phyloP scores from a whole-genome alignment of 2,329 filamentous ascomycete genomes.

The Neurospora crassa region DNA sequence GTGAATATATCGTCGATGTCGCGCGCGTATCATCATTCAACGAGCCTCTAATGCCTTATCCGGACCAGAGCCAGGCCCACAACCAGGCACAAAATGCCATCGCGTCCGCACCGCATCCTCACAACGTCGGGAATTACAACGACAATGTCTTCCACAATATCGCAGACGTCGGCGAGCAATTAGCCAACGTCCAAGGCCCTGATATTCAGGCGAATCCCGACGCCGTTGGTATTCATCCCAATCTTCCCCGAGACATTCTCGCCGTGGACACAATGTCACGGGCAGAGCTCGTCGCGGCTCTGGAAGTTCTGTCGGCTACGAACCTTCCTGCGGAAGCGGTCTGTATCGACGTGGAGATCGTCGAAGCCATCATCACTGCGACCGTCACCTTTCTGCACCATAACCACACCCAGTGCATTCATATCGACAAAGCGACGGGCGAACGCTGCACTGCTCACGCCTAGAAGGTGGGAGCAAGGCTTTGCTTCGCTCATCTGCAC shows the following conservation, averaged over 20 bases:
- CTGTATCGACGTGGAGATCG: not conserved
- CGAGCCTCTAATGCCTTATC: not conserved
- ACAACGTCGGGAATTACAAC: not conserved
- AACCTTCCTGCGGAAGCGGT: not conserved
- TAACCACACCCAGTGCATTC: not conserved
- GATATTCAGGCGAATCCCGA: too few relatives aligned
- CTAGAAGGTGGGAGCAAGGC: not conserved
- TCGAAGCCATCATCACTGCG: not conserved
- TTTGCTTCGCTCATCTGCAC: not conserved
- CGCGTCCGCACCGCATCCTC: fast-evolving
- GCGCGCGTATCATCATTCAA: not conserved
- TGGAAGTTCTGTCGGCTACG: not conserved
- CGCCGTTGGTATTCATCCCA: not conserved
- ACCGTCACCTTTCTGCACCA: not conserved
- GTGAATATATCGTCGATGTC: not conserved
- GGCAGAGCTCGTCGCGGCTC: not conserved
- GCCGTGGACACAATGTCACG: not conserved
- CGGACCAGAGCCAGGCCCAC: not conserved
- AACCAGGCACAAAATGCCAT: not conserved
- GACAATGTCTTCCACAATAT: not conserved
- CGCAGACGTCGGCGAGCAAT: not conserved
- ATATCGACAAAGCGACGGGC: not conserved
- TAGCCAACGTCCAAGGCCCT: not conserved
- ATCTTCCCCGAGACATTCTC: not conserved
- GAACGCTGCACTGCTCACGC: not conserved